Evolutionary conservation across 352 stramenopile genomes (phyloP).

Genomic region (Peronospora farinosa): DNA sequence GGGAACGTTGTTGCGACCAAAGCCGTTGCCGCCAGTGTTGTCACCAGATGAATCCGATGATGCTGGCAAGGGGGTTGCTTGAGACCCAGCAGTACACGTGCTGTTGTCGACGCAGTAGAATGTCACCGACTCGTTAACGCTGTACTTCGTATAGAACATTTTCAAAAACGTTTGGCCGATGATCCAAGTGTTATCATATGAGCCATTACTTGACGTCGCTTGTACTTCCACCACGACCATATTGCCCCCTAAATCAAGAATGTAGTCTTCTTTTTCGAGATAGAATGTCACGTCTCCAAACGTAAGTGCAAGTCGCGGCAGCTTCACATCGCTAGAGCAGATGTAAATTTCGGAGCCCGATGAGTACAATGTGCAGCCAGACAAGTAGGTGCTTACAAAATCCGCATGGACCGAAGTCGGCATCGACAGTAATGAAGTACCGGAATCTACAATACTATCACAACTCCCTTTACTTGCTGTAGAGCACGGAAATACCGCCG

Average conservation of each 20-base stretch:
- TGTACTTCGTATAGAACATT: slow-evolving; percentile 62
- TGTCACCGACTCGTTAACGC: slow-evolving; percentile 50
- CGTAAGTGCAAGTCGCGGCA: slow-evolving; percentile 48
- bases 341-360: slow-evolving; percentile 42
- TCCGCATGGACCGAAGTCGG: slow-evolving; percentile 32
- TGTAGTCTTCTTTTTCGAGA: slow-evolving; percentile 55
- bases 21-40: slow-evolving; percentile 23
- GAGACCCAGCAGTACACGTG: slow-evolving; percentile 26
- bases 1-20: slow-evolving; percentile 18
- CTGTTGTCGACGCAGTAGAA: slow-evolving; percentile 65
- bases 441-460: slow-evolving; percentile 56
- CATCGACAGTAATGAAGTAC: slow-evolving; percentile 57
- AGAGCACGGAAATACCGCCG: slow-evolving; percentile 37
- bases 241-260: slow-evolving; percentile 28
- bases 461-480: slow-evolving; percentile 22
- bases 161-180: slow-evolving; percentile 76
- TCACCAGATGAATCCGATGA: slow-evolving; percentile 29
- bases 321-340: slow-evolving; percentile 36
- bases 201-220: slow-evolving; percentile 26
- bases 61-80: slow-evolving; percentile 26
- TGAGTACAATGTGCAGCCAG: slow-evolving; percentile 29
- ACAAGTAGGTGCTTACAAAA: slow-evolving; percentile 46
- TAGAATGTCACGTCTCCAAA: slow-evolving; percentile 58
- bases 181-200: slow-evolving; percentile 60
- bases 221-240: slow-evolving; percentile 41